Evolutionary conservation across 2,329 filamentous ascomycete species (phyloP).

Genomic region (Fulvia fulva): DNA sequence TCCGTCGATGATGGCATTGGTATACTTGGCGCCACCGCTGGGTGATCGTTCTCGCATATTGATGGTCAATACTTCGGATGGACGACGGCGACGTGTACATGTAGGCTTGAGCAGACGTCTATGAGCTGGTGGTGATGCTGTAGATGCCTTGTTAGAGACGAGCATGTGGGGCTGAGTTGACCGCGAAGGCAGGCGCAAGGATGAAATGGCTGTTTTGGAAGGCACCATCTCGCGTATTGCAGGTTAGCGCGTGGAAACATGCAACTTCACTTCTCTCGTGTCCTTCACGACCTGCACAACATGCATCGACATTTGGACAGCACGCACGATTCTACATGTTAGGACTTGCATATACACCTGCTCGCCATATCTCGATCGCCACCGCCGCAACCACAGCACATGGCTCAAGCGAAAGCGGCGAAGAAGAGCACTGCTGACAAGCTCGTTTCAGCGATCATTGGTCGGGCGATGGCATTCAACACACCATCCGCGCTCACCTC

Average conservation of each 20-base stretch:
- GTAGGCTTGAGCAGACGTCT: neutral
- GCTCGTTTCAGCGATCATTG: slow-evolving; percentile 20
- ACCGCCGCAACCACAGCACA: neutral
- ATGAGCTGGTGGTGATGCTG: neutral
- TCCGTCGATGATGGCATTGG: neutral
- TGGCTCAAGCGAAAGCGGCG: neutral
- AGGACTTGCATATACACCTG: neutral
- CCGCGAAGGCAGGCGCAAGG: neutral
- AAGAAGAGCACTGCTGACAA: slow-evolving; percentile 9
- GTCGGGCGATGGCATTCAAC: slow-evolving; percentile 6
- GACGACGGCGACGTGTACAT: neutral
- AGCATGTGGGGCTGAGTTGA: neutral
- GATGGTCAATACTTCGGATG: neutral
- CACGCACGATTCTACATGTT: neutral
- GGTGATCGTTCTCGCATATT: neutral
- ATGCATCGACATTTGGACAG: neutral
- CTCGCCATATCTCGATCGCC: neutral
- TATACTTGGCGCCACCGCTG: neutral
- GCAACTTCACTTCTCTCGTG: neutral
- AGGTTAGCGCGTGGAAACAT: neutral
- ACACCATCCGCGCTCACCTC: neutral
- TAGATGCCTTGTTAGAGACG: neutral
- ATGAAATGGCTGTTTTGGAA: neutral
- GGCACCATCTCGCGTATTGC: neutral
- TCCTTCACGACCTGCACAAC: neutral